Base-by-base conservation (phyloP, 352 stramenopile species). In the Globisporangium nunn region DNA sequence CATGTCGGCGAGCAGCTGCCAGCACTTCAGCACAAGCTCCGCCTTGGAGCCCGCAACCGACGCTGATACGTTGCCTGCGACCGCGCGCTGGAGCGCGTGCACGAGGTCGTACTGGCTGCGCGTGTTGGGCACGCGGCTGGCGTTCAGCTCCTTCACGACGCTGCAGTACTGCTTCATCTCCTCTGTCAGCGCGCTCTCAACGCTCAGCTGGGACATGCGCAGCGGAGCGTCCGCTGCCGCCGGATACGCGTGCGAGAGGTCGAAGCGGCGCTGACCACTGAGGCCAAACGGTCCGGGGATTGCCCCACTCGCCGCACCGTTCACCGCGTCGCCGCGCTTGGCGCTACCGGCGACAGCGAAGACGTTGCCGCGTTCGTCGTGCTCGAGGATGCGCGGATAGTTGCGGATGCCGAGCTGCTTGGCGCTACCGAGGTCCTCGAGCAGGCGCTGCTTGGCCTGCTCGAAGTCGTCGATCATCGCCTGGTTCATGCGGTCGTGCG, bases 381-480 rank as follows among this genome's bases (percentile, higher is more conserved):
- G 49, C 35, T 83, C 68, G 37, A 81, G 37, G 5, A 87, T 63
- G 35, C 75, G 75, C n/a, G 81, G 75, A 63, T 91, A 91, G 56
- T 87, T 89, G 54, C 70, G 66, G 49, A 88, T 76, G 17, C 81
- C 81, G 47, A 88, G 70, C 52, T 83, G 67, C 60, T 85, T 87
- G 41, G 78, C 67, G 35, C 78, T 74, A 5, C 82, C 79, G 31
- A 93, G 60, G 30, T 87, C 73, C 35, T 92, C 78, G 18, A 94
- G 62, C 10, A 94, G 68, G 15, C 78, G 74, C 64, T 89, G 70
- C 62, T 91, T 94, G 48, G 78, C 72, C 15, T 66, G 50, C 49
- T 94, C 81, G 68, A 92, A 94, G 61, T 94, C 84, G 60, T 92
- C 80, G 59, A 91, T 91, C 73, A 94, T 88, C 33, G 84, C 77